A percentile compares a stretch with the other conserved stretches of the same genome.
These are phyloP conservation scores for Crithidia fasciculata DNA, from an alignment of 208 protist genomes.

Conservation along the genomic window DNA sequence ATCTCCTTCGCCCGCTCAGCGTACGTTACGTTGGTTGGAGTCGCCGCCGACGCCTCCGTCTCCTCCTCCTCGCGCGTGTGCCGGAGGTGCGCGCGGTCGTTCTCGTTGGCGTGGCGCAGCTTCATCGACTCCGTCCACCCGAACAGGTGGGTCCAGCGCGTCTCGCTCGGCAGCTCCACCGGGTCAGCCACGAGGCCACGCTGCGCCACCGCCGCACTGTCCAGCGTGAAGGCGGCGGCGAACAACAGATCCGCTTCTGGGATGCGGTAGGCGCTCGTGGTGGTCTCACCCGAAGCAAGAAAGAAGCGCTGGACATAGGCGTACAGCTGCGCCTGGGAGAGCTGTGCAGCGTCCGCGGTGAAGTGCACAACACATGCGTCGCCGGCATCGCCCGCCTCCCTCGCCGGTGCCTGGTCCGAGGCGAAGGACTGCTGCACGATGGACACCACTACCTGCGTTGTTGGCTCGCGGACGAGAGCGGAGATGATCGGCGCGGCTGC, in stretches of 20 bases:
- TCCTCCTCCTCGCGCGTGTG: slow-evolving; percentile 1
- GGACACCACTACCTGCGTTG: slow-evolving; percentile 47
- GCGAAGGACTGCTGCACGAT: slow-evolving; percentile 62
- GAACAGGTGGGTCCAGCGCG: slow-evolving; percentile 61
- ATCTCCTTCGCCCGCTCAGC: slow-evolving; percentile 13
- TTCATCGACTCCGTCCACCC: slow-evolving; percentile 58
- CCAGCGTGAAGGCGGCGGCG: slow-evolving; percentile 55
- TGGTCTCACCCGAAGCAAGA: neutral
- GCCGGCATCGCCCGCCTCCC: slow-evolving; percentile 12
- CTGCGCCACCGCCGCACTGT: slow-evolving; percentile 26
- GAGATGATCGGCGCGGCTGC: slow-evolving; percentile 48
- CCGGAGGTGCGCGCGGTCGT: slow-evolving; percentile 40
- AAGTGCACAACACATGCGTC: slow-evolving; percentile 69
- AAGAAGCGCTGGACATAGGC: slow-evolving; percentile 51
- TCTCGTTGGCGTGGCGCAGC: slow-evolving; percentile 44
- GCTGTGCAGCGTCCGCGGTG: slow-evolving; percentile 51
- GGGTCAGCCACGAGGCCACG: slow-evolving; percentile 8
- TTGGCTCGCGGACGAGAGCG: slow-evolving; percentile 40
- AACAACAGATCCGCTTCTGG: slow-evolving; percentile 46
- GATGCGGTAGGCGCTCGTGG: neutral
- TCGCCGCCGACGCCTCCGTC: neutral
- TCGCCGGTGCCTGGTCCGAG: slow-evolving; percentile 52
- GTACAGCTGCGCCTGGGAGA: slow-evolving; percentile 45
- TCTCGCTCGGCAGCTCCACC: slow-evolving; percentile 63
- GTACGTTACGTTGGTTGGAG: neutral